A percentile compares a stretch with the other conserved stretches of the same genome.
These are phyloP conservation scores for Lachancea meyersii DNA, from an alignment of 805 yeast species.

Conservation along the genomic window DNA sequence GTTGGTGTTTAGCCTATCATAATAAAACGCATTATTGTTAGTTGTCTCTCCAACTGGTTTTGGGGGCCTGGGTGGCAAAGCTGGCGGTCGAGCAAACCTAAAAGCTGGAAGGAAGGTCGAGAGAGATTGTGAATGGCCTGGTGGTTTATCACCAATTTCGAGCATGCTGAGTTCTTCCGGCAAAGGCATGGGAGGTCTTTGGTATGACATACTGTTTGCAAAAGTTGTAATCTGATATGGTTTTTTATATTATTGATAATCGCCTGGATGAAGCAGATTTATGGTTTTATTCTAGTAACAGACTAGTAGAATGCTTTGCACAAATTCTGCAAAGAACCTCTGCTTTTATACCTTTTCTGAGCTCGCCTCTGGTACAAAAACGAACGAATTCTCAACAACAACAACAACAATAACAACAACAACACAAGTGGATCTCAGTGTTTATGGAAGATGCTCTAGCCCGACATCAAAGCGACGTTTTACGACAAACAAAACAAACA, in stretches of 20 bases:
- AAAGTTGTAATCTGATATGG: background rate
- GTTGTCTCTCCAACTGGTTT: background rate
- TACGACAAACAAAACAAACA: too few species aligned
- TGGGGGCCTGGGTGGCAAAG: constrained; percentile 2
- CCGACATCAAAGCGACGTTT: background rate
- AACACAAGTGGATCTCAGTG: background rate
- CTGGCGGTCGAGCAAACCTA: constrained; percentile 2
- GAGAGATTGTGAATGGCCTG: background rate
- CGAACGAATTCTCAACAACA: background rate
- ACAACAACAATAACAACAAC: background rate
- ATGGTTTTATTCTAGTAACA: background rate
- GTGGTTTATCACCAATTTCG: background rate
- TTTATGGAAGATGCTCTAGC: background rate
- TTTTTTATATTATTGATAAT: background rate
- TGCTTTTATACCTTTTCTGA: background rate
- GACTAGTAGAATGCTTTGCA: background rate
- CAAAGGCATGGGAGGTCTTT: constrained; percentile 29
- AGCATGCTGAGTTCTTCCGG: constrained; percentile 13
- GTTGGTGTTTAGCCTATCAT: background rate
- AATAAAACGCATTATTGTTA: background rate
- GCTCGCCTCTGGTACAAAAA: background rate
- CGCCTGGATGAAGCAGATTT: background rate
- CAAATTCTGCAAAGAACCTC: background rate
- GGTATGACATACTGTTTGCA: constrained; percentile 21
- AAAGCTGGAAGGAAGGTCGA: too few species aligned